Evolutionary conservation across 164 flowering plant species (phyloP).

Genomic region (Piper longum): DNA sequence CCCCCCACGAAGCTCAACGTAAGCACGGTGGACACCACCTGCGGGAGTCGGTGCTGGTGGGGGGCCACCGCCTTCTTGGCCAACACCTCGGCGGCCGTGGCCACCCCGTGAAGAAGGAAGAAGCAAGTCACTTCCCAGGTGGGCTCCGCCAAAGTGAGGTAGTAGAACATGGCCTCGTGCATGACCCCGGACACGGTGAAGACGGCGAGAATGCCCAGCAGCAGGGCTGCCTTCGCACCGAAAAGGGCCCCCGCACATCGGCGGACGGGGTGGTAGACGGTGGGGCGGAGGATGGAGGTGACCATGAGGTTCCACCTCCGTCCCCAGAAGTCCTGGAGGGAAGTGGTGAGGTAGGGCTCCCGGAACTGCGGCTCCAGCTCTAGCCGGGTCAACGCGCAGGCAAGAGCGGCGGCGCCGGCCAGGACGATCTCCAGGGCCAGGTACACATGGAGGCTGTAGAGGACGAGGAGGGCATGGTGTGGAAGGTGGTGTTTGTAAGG

Average conservation of each 20-base stretch:
- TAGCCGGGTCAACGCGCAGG: not conserved
- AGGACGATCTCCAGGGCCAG: conserved; percentile 17
- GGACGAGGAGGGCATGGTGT: conserved; percentile 9
- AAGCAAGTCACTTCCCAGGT: conserved; percentile 16
- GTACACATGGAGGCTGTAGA: conserved; percentile 22
- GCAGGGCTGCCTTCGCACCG: not conserved
- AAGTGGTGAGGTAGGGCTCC: conserved; percentile 11
- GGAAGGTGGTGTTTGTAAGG: conserved; percentile 9
- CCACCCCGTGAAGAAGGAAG: conserved; percentile 13
- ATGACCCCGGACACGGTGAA: conserved; percentile 13
- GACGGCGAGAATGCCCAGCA: conserved; percentile 3
- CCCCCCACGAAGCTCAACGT: conserved; percentile 26
- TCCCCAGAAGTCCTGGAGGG: conserved; percentile 18
- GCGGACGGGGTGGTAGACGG: conserved; percentile 10
- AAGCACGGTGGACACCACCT: conserved; percentile 8
- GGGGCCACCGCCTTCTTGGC: conserved; percentile 4
- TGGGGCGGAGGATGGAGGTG: conserved; percentile 8
- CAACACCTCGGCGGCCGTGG: conserved; percentile 4
- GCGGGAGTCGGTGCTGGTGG: conserved; percentile 3
- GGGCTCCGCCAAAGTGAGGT: conserved; percentile 3
- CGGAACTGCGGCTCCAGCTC: conserved; percentile 12
- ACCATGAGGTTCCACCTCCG: conserved; percentile 17
- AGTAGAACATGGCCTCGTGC: conserved; percentile 15
- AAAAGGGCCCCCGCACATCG: not conserved
- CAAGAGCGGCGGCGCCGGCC: conserved; percentile 2